Evolutionary conservation across 2,329 filamentous ascomycete species (phyloP), one percentile per base, ranked within the genome.

Genomic region (Metarhizium guizhouense): DNA sequence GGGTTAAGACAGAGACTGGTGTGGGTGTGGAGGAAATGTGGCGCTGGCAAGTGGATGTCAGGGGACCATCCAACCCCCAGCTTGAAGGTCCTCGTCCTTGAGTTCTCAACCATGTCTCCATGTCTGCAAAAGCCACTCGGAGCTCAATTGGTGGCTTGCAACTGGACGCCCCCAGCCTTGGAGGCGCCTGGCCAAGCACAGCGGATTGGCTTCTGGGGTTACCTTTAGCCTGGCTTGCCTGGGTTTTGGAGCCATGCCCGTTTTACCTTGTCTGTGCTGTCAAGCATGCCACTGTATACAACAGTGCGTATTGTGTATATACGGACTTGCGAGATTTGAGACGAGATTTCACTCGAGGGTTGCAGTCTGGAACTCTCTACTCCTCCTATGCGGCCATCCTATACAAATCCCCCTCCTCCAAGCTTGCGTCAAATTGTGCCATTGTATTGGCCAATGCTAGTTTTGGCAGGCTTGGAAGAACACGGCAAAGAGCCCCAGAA

Each of bases 11-110:
- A 25, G 25, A 25, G 25, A 25, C 25, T 25, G 25, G 25, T 36
- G 34, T 40, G 38, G 38, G 16, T 16, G 8, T 48, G 45, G 45
- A 14, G 13, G 20, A 29, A 45, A 51, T 43, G 54, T 55, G 54
- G 54, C 54, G 54, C 51, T 40, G 51, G 51, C 54, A 56, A 56
- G 36, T 48, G 38, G 51, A 43, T 29, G 51, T 18, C 51, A 36
- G 29, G 45, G 51, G 42, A 52, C 36, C 47, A 49, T 45, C 42
- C 51, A 29, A 16, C 43, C 34, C 51, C 36, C 36, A 45, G 25
- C 40, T 43, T 34, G 20, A 48, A 48, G 18, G 20, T 48, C 13
- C 45, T 48, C 45, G 25, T 48, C 25, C 45, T 48, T 30, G 45
- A 16, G 8, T 5, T 18, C 29, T 16, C 14, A 25, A 25, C 25